Evolutionary conservation across 768 basidiomycete species (phyloP), one percentile per base, ranked within the genome.

Genomic region (Leccinellum rugosiceps): DNA sequence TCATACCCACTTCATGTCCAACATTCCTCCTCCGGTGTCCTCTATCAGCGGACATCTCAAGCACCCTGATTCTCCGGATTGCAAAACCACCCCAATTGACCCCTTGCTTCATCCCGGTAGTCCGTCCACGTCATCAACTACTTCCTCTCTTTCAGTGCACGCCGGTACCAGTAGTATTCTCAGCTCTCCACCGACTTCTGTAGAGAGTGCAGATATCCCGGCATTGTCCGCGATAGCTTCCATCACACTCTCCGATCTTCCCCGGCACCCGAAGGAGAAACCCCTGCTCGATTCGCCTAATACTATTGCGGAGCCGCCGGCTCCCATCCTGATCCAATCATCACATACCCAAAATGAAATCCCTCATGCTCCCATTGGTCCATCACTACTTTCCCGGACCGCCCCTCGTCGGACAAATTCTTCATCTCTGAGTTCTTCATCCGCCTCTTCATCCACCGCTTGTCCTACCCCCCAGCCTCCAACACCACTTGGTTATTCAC

Each of bases 361-460:
- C 8, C 56, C 63, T 15, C 69, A 69, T 54, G 64, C 55, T 54
- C 75, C 72, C 52, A 69, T 68, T 26, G 75, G 72, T 25, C 77
- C 80, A 21, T 87, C 85, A 15, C 76, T 87, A 25, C 78, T 87
- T 35, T 83, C 83, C n/a, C 84, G 81, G 60, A 86, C 85, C 8
- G 86, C 86, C 4, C 84, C 85, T 28, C 66, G 26, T 19, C 57
- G 64, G 26, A 58, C 50, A 34, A 61, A 52, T 28, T 56, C 63
- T 26, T 52, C 58, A 35, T 17, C 48, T 64, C 65, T 54, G 69
- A 75, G 28, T 23, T 52, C 28, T 28, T 52, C 63, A 25, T 55
- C 64, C 26, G 45, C 69, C 21, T 52, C 65, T 31, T 59, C 69
- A 9, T 59, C 62, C 15, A 63, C 60, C 5, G 26, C 63, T 21